These are phyloP conservation scores for Scytalidium lignicola DNA, from an alignment of 2,329 filamentous ascomycete species.

Conservation along the genomic window DNA sequence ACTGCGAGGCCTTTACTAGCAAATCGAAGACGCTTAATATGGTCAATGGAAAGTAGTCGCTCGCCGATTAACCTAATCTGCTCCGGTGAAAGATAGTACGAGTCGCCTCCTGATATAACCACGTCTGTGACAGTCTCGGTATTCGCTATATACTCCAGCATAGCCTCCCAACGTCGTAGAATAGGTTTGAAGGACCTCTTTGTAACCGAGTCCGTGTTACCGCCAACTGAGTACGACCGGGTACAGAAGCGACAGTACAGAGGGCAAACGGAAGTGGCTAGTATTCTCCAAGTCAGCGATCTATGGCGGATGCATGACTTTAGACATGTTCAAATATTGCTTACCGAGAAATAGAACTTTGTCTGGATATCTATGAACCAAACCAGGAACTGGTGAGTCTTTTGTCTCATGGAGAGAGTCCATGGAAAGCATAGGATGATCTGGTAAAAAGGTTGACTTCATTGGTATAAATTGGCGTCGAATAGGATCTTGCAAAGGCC, in stretches of 20 bases:
- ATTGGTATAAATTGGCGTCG: constrained; percentile 56
- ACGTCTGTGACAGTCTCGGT: constrained; percentile 49
- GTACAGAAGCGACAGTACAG: constrained; percentile 61
- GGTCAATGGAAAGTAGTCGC: constrained; percentile 49
- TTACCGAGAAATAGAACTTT: constrained; percentile 57
- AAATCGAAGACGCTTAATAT: constrained; percentile 55
- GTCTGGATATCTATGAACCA: constrained; percentile 60
- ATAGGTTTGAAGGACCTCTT: constrained; percentile 38
- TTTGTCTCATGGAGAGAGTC: constrained; percentile 55
- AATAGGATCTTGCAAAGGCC: constrained; percentile 54
- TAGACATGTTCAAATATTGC: constrained; percentile 10
- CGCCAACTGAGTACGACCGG: constrained; percentile 53
- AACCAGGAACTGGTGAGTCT: constrained; percentile 50
- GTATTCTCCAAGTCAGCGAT: constrained; percentile 14
- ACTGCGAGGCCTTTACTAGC: constrained; percentile 59
- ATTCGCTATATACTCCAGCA: constrained; percentile 51
- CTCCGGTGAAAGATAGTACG: constrained; percentile 50
- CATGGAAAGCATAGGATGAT: constrained; percentile 49
- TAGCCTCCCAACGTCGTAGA: constrained; percentile 44
- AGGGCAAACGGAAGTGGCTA: constrained; percentile 55
- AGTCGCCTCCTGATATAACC: constrained; percentile 58
- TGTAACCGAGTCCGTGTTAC: constrained; percentile 45
- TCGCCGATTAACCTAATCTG: constrained; percentile 50
- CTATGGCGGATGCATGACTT: not conserved
- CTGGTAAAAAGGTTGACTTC: constrained; percentile 44